These are phyloP conservation scores for Candida freyschussii DNA, from an alignment of 1,139 yeast species.

Conservation along the genomic window DNA sequence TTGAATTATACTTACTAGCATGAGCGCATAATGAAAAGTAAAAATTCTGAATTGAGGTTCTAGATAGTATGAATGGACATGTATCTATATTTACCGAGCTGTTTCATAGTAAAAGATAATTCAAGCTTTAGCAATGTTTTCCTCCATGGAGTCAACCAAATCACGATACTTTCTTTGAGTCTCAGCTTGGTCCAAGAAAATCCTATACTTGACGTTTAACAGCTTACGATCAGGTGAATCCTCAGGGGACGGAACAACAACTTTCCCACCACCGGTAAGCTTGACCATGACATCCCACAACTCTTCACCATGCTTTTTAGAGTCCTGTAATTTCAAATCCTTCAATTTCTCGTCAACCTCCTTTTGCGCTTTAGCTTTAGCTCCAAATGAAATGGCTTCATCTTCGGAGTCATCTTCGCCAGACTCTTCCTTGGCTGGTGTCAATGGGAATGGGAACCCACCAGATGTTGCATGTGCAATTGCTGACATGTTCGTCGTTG, in stretches of 20 bases:
- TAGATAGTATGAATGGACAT: no score
- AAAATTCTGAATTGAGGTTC: no score
- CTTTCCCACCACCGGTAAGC: slow-evolving; percentile 79
- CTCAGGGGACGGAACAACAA: slow-evolving; percentile 59
- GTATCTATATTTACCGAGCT: no score
- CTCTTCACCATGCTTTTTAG: slow-evolving; percentile 39
- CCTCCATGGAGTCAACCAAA: slow-evolving; percentile 57
- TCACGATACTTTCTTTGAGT: slow-evolving; percentile 74
- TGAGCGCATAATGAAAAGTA: no score
- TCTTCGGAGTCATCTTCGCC: slow-evolving; percentile 33
- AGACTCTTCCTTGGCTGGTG: slow-evolving; percentile 33
- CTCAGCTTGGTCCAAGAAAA: slow-evolving; percentile 82
- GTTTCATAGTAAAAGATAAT: no score
- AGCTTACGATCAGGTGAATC: slow-evolving; percentile 63
- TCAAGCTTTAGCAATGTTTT: slow-evolving; percentile 26
- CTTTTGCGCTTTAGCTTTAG: slow-evolving; percentile 49
- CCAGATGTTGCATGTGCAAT: slow-evolving; percentile 37
- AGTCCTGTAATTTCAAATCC: slow-evolving; percentile 22
- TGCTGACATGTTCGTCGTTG: slow-evolving; percentile 51
- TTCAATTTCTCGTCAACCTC: slow-evolving; percentile 27
- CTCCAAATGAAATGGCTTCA: slow-evolving; percentile 53
- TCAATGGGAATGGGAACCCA: slow-evolving; percentile 51
- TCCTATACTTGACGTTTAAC: slow-evolving; percentile 70
- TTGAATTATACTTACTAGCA: no score
- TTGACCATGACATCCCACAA: slow-evolving; percentile 85